Evolutionary conservation across 495 filamentous ascomycete genomes (phyloP), one percentile per base, ranked within the genome.

Genomic region (Xylaria cubensis): DNA sequence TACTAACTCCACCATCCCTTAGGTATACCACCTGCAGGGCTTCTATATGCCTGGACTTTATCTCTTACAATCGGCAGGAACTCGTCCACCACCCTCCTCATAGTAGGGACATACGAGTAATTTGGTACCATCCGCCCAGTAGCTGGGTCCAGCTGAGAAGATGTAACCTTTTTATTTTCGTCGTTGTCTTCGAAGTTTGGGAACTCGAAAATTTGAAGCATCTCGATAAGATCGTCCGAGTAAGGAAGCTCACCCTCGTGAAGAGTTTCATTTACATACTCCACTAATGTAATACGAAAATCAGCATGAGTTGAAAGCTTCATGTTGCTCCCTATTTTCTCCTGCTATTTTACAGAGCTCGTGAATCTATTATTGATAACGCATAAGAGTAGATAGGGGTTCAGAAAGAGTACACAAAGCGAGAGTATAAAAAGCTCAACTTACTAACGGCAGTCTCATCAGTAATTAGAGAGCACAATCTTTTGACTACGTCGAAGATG

Each of bases 1-100:
- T 17, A 44, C 61, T 64, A 4, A 64, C 61, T 64, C 61, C 61
- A 64, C 61, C 61, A 64, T 42, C 61, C 15, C 29, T 24, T 4
- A 64, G n/a, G 9, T 64, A 44, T 44, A 19, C 39, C 39, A 26
- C n/a, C 39, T 15, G n/a, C 39, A 64, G 39, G 61, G 32, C 44
- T 29, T 19, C 61, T 39, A 44, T 64, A 64, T 34, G 10, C 15
- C 39, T 44, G n/a, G 19, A 61, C 58, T 21, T 19, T 39, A 10
- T 39, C 32, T 39, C 58, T 34, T 61, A 39, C 7, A 21, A 21
- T 39, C 2, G 58, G 58, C 39, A 61, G 32, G 32, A 61, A 39
- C 15, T 39, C n/a, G 13, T 34, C 34, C 39, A 64, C 39, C 12
- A 42, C 36, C 15, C 4, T 17, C 21, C 61, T 64, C 61, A 64